Evolutionary conservation across 345 rosid genomes (phyloP).

Genomic region (Citrus reticulata): DNA sequence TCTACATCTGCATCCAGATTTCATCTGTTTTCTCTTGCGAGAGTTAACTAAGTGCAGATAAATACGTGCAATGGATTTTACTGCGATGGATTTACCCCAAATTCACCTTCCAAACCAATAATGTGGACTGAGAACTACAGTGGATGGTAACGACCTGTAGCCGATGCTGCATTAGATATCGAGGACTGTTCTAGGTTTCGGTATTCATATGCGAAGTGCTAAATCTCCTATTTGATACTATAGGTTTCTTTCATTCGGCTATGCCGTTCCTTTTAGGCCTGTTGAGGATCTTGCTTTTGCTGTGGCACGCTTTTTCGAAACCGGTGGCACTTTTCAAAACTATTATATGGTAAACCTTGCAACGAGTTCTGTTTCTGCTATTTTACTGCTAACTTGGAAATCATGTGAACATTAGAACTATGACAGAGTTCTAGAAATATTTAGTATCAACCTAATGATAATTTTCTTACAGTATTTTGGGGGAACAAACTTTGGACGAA

Average conservation of each 20-base stretch:
- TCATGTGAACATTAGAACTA: neutral
- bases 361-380: neutral
- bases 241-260: constrained; percentile 64
- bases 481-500: constrained; percentile 74
- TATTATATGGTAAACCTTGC: constrained; percentile 52
- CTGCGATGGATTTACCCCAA: constrained; percentile 51
- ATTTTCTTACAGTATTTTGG: constrained; percentile 48
- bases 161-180: neutral
- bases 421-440: neutral
- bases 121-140: constrained; percentile 70
- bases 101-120: constrained; percentile 56
- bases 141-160: constrained; percentile 45
- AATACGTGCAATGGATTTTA: constrained; percentile 74
- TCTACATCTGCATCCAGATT: neutral
- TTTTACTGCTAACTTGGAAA: neutral
- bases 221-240: neutral
- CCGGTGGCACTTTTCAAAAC: constrained; percentile 63
- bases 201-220: neutral
- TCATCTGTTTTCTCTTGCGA: neutral
- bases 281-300: constrained; percentile 71
- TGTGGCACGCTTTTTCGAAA: constrained; percentile 58
- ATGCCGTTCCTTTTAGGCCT: constrained; percentile 59
- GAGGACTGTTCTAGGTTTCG: neutral
- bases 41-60: neutral
- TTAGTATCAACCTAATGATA: neutral